Base-by-base conservation (phyloP, 108 stramenopile genomes). In the Fragilaria crotonensis region DNA sequence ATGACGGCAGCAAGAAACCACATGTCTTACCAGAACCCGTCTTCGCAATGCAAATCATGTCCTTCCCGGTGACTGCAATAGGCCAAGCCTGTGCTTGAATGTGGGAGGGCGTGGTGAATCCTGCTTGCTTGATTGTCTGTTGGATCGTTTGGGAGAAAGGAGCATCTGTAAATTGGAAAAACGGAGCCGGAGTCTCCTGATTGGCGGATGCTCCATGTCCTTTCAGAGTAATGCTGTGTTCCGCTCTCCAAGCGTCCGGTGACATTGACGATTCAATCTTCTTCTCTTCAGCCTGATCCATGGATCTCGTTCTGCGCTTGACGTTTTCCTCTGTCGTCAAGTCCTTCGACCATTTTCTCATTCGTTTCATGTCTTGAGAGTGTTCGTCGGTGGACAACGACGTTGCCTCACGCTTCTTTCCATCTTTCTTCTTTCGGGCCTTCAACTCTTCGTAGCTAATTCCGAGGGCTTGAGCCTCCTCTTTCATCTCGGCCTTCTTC, bases 1-100 rank as follows among this genome's bases (percentile, higher is more conserved):
- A 92, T 20, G 83, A 79, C 22, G 98, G 98, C 45, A 99, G 66
- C 44, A 99, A 75, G 75, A 99, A 99, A 9, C 94, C 98, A 33
- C 90, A 94, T 22, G 98, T 99, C 63, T 92, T 87, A 45, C 95
- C 98, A 44, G 83, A 85, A 21, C 98, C 98, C 5, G 98, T 99
- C 66, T 98, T 97, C 41, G 98, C 98, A 68, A 97, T 95, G 44
- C 77, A 95, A 74, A 99, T 99, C 63, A 99, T 72, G 76, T 99
- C 98, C 5, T 76, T 61, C 9, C 89, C 92, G 19, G 67, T 63
- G 17, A 94, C 60, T 22, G 94, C 96, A 57, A 97, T 87, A 30
- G 97, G 96, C 80, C 95, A 96, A 2, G 90, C 78, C 77, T 96
- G 95, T 5, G 83, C 74, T 68, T 96, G 95, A 66, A 93, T 92